Conservation (phyloP, 192 early-diverging fungal species). For the Funneliformis mosseae region DNA sequence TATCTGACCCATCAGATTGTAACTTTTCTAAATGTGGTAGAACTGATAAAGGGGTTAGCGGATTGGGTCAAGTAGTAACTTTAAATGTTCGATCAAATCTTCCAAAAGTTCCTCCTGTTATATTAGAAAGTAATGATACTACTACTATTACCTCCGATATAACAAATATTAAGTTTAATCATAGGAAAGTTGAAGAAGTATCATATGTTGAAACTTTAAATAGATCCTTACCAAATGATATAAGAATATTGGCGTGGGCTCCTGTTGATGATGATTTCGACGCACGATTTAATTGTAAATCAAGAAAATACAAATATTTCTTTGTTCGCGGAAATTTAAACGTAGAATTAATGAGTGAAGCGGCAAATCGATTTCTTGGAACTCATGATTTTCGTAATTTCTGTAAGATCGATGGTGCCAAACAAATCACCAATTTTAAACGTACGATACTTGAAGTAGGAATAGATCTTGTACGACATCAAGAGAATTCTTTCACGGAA, state of each 20-base stretch:
- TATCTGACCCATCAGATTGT: slow-evolving; percentile 66
- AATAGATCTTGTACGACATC: neutral
- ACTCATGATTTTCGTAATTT: slow-evolving; percentile 94
- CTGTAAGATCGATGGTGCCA: slow-evolving; percentile 90
- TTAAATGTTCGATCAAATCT: slow-evolving; percentile 73
- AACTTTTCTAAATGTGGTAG: slow-evolving; percentile 84
- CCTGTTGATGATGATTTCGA: slow-evolving; percentile 76
- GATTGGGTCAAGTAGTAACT: slow-evolving; percentile 86
- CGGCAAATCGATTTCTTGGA: slow-evolving; percentile 71
- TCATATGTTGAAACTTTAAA: slow-evolving; percentile 86
- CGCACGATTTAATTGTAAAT: slow-evolving; percentile 84
- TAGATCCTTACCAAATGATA: slow-evolving; percentile 80
- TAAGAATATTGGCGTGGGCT: slow-evolving; percentile 91
- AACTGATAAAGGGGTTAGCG: slow-evolving; percentile 88
- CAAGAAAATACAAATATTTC: slow-evolving; percentile 90
- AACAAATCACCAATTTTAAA: slow-evolving; percentile 78
- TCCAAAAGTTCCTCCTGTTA: slow-evolving; percentile 43
- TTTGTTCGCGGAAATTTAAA: slow-evolving; percentile 73
- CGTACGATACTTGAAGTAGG: slow-evolving; percentile 61
- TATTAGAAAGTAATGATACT: slow-evolving; percentile 30
- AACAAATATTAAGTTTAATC: slow-evolving; percentile 29
- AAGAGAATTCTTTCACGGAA: slow-evolving; percentile 39
- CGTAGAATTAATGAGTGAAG: slow-evolving; percentile 75
- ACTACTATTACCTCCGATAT: neutral
- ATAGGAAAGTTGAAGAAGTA: slow-evolving; percentile 59